Conservation (phyloP, 192 early-diverging fungal species). For the Coemansia sp. region DNA sequence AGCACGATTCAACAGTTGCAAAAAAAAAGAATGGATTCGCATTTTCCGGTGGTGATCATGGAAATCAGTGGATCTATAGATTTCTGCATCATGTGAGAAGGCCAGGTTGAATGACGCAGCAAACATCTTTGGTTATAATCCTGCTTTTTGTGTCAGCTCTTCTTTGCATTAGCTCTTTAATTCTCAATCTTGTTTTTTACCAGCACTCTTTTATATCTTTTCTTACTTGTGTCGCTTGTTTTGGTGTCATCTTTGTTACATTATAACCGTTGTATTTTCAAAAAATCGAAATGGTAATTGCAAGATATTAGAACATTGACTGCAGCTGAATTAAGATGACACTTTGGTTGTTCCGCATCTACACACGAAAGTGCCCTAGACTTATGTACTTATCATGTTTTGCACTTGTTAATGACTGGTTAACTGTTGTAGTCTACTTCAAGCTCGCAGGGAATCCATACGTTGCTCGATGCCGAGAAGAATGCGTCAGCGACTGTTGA, state of each 20-base stretch:
- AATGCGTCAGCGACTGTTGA: constrained; percentile 92
- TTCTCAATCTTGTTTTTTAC: background rate
- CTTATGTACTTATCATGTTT: too few species aligned
- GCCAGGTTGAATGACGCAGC: too few species aligned
- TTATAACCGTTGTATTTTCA: background rate
- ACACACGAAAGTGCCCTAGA: too few species aligned
- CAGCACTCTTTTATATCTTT: constrained; percentile 2
- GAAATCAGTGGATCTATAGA: too few species aligned
- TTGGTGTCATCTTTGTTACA: background rate
- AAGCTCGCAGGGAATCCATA: constrained; percentile 90
- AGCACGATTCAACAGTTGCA: too few species aligned
- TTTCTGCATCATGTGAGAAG: too few species aligned
- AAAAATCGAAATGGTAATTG: constrained; percentile 14
- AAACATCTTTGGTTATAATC: too few species aligned
- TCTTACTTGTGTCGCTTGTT: background rate
- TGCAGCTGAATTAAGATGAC: background rate
- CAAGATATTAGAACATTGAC: background rate
- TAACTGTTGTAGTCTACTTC: constrained; percentile 52
- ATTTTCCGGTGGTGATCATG: too few species aligned
- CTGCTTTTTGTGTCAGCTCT: background rate
- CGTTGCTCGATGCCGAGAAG: constrained; percentile 96
- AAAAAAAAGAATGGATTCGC: background rate
- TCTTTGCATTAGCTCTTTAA: background rate
- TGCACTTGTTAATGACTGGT: background rate
- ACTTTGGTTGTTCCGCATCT: background rate